Evolutionary conservation across 768 basidiomycete genomes (phyloP).

Genomic region (Dioszegia crocea): DNA sequence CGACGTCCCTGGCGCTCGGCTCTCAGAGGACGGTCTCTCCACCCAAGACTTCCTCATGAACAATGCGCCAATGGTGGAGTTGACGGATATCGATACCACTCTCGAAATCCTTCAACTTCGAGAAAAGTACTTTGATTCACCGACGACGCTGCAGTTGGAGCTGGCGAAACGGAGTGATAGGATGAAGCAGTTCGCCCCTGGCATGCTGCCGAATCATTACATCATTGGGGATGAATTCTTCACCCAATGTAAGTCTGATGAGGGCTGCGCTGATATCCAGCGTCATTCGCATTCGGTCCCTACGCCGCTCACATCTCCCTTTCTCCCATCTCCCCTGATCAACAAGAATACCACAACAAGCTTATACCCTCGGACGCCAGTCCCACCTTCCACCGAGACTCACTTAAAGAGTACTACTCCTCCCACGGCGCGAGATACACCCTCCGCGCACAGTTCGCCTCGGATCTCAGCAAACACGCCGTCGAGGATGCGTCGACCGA

Average conservation of each 20-base stretch:
- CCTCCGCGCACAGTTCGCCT: constrained; percentile 3
- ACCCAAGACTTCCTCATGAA: constrained; percentile 29
- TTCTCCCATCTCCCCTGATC: not conserved
- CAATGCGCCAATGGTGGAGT: constrained; percentile 27
- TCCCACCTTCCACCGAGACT: constrained; percentile 1
- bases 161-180: constrained; percentile 20
- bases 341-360: constrained; percentile 5
- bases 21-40: constrained; percentile 12
- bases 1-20: constrained; percentile 15
- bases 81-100: constrained; percentile 27
- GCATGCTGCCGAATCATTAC: constrained; percentile 22
- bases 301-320: constrained; percentile 1
- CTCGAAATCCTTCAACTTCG: constrained; percentile 27
- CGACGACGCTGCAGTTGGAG: constrained; percentile 17
- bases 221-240: constrained; percentile 17
- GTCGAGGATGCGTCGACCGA: constrained; percentile 7
- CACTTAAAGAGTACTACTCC: not conserved
- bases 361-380: not conserved
- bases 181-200: constrained; percentile 23
- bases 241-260: constrained; percentile 18
- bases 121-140: constrained; percentile 25
- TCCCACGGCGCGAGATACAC: not conserved
- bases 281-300: not conserved
- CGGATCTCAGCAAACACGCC: not conserved
- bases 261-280: not conserved